phyloP scores from a whole-genome alignment of 441 rosid species.

The Croton laevigatus region DNA sequence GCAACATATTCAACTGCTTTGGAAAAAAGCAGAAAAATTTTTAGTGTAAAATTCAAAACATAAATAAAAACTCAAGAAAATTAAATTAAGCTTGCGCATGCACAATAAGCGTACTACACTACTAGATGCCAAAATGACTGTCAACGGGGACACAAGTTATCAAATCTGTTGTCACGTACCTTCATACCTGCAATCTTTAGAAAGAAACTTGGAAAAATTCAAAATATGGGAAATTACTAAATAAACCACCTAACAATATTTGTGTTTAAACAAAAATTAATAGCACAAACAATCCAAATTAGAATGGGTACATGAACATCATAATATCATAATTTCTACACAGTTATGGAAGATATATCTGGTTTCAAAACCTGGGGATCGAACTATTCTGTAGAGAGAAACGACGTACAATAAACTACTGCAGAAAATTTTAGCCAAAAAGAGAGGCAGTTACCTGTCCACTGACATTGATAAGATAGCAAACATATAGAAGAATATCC shows the following conservation, averaged over 20 bases:
- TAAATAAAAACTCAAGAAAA: background rate
- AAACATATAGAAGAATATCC: constrained; percentile 71
- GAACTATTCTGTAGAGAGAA: background rate
- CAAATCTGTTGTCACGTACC: background rate
- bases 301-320: background rate
- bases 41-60: background rate
- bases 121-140: background rate
- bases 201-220: background rate
- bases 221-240: background rate
- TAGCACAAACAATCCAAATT: background rate
- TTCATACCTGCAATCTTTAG: background rate
- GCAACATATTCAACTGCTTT: constrained; percentile 71
- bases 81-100: background rate
- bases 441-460: constrained; percentile 60
- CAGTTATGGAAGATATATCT: background rate
- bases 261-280: background rate
- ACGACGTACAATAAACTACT: background rate
- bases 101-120: background rate
- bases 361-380: background rate
- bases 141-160: background rate
- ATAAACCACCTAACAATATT: background rate
- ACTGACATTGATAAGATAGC: constrained; percentile 70
- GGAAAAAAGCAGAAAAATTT: constrained; percentile 17
- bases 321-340: background rate
- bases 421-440: background rate